phyloP scores from a whole-genome alignment of 75 land plant species.

The Pinus albicaulis region DNA sequence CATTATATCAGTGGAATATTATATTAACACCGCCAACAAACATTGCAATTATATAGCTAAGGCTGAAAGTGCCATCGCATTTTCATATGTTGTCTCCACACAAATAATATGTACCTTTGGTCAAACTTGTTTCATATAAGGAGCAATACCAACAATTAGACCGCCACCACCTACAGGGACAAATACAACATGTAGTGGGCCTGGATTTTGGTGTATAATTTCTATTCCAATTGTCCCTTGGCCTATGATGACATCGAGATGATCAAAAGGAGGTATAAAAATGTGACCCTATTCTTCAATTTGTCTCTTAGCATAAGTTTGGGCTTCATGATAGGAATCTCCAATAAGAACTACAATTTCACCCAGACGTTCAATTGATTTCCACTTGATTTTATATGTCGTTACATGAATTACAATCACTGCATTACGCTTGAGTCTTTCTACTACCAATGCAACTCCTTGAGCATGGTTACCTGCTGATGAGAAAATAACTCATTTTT shows the following conservation, averaged over 20 bases:
- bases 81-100: background rate
- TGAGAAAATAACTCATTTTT: slow-evolving; percentile 48
- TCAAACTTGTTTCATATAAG: slow-evolving; percentile 56
- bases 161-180: slow-evolving; percentile 81
- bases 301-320: slow-evolving; percentile 52
- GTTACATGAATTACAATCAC: slow-evolving; percentile 24
- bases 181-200: slow-evolving; percentile 59
- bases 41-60: no score
- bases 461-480: slow-evolving; percentile 8
- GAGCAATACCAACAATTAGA: slow-evolving; percentile 68
- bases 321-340: slow-evolving; percentile 76
- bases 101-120: slow-evolving; percentile 32
- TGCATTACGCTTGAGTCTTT: slow-evolving; percentile 14
- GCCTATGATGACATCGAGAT: slow-evolving; percentile 57
- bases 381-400: slow-evolving; percentile 46
- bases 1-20: no score
- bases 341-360: slow-evolving; percentile 64
- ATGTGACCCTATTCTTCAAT: slow-evolving; percentile 41
- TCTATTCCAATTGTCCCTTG: slow-evolving; percentile 80
- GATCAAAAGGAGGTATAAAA: slow-evolving; percentile 77
- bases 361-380: slow-evolving; percentile 57
- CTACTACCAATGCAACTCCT: slow-evolving; percentile 17
- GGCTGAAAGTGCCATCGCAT: background rate
- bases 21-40: no score
- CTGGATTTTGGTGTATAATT: slow-evolving; percentile 46